phyloP scores from a whole-genome alignment of 202 grass and related monocot species.

The Carex sylvatica region DNA sequence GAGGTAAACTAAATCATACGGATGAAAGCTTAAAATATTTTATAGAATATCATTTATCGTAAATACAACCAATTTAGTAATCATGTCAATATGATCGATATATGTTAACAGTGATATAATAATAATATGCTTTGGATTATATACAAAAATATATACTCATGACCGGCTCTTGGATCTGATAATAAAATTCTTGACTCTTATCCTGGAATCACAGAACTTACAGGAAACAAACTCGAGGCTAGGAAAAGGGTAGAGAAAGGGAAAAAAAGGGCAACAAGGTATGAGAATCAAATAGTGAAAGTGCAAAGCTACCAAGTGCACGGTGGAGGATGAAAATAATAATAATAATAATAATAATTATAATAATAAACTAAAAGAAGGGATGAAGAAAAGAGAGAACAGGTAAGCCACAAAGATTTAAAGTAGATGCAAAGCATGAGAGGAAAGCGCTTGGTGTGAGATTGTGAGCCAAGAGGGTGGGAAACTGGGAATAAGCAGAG shows the following conservation, averaged over 20 bases:
- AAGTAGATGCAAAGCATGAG: conserved; percentile 30
- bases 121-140: too few species aligned
- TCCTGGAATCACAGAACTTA: too few species aligned
- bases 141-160: too few species aligned
- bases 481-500: not conserved
- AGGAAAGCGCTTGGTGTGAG: conserved; percentile 7
- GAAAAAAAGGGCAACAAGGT: not conserved
- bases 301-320: not conserved
- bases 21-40: too few species aligned
- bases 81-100: too few species aligned
- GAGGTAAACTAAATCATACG: too few species aligned
- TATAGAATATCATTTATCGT: too few species aligned
- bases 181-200: too few species aligned
- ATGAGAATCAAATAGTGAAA: not conserved
- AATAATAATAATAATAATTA: not conserved
- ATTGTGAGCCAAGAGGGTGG: not conserved
- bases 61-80: too few species aligned
- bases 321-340: not conserved
- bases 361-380: not conserved
- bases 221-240: too few species aligned
- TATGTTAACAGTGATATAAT: too few species aligned
- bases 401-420: not conserved
- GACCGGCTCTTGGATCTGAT: too few species aligned
- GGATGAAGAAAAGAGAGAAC: not conserved
- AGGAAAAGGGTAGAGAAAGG: not conserved